Percentiles rank a stretch among this genome's conserved stretches.
Conservation (phyloP, 2,329 filamentous ascomycete genomes). For the Phialophora verrucosa region DNA sequence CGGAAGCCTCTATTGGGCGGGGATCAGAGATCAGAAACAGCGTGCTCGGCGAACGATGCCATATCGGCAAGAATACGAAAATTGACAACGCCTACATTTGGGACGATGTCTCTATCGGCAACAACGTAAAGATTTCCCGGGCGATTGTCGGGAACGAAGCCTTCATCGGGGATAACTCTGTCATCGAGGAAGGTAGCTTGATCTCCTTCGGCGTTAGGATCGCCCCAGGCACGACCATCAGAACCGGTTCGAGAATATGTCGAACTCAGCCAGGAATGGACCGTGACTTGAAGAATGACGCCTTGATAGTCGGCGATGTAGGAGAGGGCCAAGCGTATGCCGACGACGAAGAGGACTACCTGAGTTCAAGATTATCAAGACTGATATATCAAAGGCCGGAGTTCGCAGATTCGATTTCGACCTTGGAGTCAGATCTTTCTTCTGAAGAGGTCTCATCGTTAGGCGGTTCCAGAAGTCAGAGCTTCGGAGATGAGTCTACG, state of each 20-base stretch:
- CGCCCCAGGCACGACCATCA: constrained; percentile 43
- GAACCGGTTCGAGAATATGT: constrained; percentile 34
- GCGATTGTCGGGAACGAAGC: constrained; percentile 78
- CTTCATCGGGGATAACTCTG: constrained; percentile 72
- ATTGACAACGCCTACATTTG: constrained; percentile 85
- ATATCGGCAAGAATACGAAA: constrained; percentile 81
- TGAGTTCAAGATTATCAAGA: constrained; percentile 62
- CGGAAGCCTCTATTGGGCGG: constrained; percentile 75
- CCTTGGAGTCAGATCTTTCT: constrained; percentile 62
- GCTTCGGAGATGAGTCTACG: constrained; percentile 64
- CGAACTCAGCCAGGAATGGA: constrained; percentile 18
- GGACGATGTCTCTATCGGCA: constrained; percentile 79
- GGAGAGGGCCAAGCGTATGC: constrained; percentile 70
- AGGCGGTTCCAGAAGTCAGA: constrained; percentile 67
- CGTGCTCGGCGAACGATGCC: constrained; percentile 81
- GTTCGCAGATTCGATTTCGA: constrained; percentile 65
- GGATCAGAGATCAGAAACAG: constrained; percentile 73
- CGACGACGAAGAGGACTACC: constrained; percentile 69
- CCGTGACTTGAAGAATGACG: constrained; percentile 51
- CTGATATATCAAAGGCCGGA: constrained; percentile 58
- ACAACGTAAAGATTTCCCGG: constrained; percentile 71
- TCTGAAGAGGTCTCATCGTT: constrained; percentile 45
- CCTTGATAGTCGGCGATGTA: constrained; percentile 60
- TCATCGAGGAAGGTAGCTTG: constrained; percentile 73
- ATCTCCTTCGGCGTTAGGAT: constrained; percentile 76